These are phyloP conservation scores for Amaranthus cruentus DNA, from an alignment of 148 eudicot genomes.

Conservation along the genomic window DNA sequence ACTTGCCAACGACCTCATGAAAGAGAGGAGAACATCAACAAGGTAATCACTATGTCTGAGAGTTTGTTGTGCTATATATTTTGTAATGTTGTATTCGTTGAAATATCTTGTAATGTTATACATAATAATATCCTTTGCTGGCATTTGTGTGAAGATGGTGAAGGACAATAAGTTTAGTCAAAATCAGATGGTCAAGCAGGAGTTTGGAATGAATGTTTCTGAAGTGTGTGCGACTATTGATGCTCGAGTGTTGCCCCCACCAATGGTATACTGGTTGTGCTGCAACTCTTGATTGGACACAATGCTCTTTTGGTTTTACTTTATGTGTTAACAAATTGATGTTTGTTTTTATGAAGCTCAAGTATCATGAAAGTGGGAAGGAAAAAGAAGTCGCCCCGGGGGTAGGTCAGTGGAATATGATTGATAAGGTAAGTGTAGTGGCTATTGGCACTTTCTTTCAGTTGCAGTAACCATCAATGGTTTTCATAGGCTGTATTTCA, in stretches of 20 bases:
- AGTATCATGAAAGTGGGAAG: slow-evolving; percentile 50
- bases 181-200: slow-evolving; percentile 36
- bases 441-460: neutral
- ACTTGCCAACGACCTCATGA: slow-evolving; percentile 74
- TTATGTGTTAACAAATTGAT: neutral
- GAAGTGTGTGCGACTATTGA: slow-evolving; percentile 41
- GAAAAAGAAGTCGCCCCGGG: slow-evolving; percentile 47
- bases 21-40: slow-evolving; percentile 39
- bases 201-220: slow-evolving; percentile 61
- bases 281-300: neutral
- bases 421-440: slow-evolving; percentile 45
- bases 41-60: slow-evolving; percentile 29
- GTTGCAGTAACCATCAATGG: neutral
- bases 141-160: slow-evolving; percentile 42
- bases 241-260: slow-evolving; percentile 78
- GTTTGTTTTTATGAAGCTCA: slow-evolving; percentile 38
- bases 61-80: neutral
- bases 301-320: neutral
- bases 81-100: too few relatives aligned
- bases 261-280: slow-evolving; percentile 39
- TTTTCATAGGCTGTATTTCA: neutral
- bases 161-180: slow-evolving; percentile 34
- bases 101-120: neutral
- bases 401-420: slow-evolving; percentile 92
- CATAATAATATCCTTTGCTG: neutral